Evolutionary conservation across 139 green algal genomes (phyloP).

Genomic region (Zygnema circumcarinatum): DNA sequence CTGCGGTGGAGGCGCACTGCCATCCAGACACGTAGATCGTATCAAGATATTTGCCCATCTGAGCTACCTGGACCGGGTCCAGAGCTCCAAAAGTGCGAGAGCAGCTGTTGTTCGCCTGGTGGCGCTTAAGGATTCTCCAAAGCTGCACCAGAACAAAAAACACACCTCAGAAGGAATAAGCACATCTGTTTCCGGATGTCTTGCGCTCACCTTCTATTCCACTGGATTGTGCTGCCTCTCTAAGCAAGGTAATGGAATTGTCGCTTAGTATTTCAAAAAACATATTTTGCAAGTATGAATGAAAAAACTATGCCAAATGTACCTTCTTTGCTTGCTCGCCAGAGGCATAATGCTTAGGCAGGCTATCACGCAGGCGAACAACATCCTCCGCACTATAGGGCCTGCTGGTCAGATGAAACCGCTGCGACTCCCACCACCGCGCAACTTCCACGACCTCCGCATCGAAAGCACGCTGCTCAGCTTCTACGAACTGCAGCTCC

Average conservation of each 20-base stretch:
- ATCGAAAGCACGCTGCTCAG: conserved; percentile 53
- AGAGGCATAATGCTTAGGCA: conserved; percentile 46
- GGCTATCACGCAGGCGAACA: conserved; percentile 43
- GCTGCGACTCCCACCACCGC: conserved; percentile 37
- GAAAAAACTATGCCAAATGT: too few species aligned
- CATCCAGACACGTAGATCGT: conserved; percentile 91
- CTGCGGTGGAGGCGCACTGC: conserved; percentile 68
- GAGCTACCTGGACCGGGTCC: conserved; percentile 52
- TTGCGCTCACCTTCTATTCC: too few species aligned
- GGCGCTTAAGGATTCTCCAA: conserved; percentile 47
- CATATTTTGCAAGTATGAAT: too few species aligned
- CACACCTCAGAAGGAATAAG: too few species aligned
- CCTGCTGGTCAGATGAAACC: conserved; percentile 46
- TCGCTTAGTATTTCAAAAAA: too few species aligned
- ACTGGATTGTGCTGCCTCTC: too few species aligned
- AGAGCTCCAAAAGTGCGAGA: conserved; percentile 56
- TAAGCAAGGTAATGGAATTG: too few species aligned
- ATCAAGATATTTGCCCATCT: conserved; percentile 76
- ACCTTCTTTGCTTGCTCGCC: conserved; percentile 57
- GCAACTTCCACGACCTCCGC: conserved; percentile 53
- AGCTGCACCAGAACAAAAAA: conserved; percentile 30
- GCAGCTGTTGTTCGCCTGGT: conserved; percentile 40
- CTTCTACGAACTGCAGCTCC: conserved; percentile 56
- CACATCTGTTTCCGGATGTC: too few species aligned
- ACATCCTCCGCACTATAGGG: conserved; percentile 49